Evolutionary conservation across 768 basidiomycete species (phyloP), one percentile per base, ranked within the genome.

Genomic region (Serendipita sp.): DNA sequence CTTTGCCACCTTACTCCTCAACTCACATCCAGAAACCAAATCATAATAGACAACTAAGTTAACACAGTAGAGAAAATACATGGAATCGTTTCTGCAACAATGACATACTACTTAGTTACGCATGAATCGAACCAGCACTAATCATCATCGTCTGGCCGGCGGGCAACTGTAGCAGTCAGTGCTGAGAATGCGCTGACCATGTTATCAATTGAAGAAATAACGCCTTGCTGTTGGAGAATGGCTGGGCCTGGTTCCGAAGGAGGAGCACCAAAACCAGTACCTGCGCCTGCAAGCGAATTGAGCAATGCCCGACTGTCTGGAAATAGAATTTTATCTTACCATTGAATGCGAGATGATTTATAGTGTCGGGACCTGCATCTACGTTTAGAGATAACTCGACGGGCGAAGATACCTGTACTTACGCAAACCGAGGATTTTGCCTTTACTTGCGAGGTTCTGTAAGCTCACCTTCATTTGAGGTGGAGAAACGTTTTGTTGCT

Each of bases 401-500:
- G 11, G 31, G 8, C 34, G 5, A 60, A 18, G 8, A 11, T 33
- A n/a, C 2, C 34, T 29, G 6, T 8, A 37, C 45, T 29, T 40
- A 48, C 40, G 37, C 31, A 76, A 67, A 55, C 72, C 69, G 31
- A 64, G 64, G 53, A 77, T 67, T 60, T 66, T 72, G 33, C 67
- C 70, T 66, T 73, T 74, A 40, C 73, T 62, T 36, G 68, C 64
- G 33, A 74, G 68, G 34, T 23, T 64, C 66, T 73, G 65, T 66
- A 78, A 44, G 34, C 67, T 68, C 29, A 65, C 65, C 29, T 64
- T 65, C 66, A 76, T 72, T 33, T 63, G 67, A 13, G 72, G 73
- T 15, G 77, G 76, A 29, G 70, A 64, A 37, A 62, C 66, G 60
- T 74, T 72, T 40, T 13, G 23, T 3, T 75, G 76, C 34, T 72